Evolutionary conservation across 371 early-diverging fungal species (phyloP).

Genomic region (Apophysomyces variabilis): DNA sequence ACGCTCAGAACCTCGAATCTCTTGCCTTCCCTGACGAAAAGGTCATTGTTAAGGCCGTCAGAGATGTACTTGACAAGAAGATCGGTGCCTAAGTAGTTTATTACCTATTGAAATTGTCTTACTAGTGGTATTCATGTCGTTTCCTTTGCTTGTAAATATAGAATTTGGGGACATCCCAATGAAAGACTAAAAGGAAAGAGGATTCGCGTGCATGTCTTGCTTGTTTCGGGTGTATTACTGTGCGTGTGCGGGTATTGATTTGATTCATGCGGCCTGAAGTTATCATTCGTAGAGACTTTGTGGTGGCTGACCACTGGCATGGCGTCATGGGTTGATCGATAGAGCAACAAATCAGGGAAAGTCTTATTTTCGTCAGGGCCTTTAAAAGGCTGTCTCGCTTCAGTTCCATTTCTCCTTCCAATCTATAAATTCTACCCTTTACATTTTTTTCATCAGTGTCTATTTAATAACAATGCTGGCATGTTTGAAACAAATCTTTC

Average conservation of each 20-base stretch:
- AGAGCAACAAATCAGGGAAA: neutral
- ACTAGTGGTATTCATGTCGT: constrained; percentile 10
- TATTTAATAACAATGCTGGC: constrained; percentile 1
- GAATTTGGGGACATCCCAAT: constrained; percentile 3
- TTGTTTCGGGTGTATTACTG: neutral
- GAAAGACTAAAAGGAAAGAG: constrained; percentile 5
- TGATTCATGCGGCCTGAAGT: constrained; percentile 6
- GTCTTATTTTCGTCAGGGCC: neutral
- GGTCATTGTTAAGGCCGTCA: constrained; percentile 79
- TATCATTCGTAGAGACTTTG: constrained; percentile 1
- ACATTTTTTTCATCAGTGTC: neutral
- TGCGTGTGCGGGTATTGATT: neutral
- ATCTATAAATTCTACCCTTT: neutral
- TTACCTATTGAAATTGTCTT: constrained; percentile 9
- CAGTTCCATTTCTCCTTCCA: neutral
- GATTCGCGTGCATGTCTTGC: neutral
- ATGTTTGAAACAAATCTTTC: neutral
- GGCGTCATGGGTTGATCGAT: constrained; percentile 12
- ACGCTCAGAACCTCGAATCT: constrained; percentile 95
- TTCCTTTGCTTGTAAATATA: constrained; percentile 11
- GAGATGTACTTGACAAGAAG: constrained; percentile 65
- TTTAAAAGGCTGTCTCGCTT: neutral
- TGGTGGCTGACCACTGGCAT: constrained; percentile 2
- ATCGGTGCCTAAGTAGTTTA: constrained; percentile 11
- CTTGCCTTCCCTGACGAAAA: constrained; percentile 89